phyloP scores from a whole-genome alignment of 2,329 filamentous ascomycete species.

The Lanzia echinophila region DNA sequence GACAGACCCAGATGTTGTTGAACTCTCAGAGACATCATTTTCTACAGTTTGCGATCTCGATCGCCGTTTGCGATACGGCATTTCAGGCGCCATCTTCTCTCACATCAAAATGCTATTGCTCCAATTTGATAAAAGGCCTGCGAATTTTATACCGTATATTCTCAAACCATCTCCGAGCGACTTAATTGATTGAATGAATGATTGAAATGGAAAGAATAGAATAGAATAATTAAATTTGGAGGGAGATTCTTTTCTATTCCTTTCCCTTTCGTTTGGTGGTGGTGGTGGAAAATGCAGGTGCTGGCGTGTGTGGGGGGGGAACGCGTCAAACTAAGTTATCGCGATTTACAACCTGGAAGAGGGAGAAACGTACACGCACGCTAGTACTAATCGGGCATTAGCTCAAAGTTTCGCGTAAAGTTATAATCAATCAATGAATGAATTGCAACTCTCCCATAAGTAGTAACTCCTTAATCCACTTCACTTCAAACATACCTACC shows the following conservation, averaged over 20 bases:
- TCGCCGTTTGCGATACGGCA: conserved; percentile 13
- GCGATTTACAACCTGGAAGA: neutral
- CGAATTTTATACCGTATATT: too few relatives aligned
- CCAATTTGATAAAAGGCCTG: neutral
- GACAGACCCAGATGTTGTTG: conserved; percentile 13
- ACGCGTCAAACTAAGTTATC: neutral
- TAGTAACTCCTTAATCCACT: too few relatives aligned
- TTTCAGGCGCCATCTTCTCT: conserved; percentile 9
- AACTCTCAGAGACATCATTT: conserved; percentile 21
- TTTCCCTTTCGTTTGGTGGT: too few relatives aligned
- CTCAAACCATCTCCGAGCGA: too few relatives aligned
- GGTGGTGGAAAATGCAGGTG: neutral
- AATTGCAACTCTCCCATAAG: too few relatives aligned
- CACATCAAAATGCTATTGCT: neutral
- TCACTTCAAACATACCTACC: too few relatives aligned
- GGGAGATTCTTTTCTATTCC: neutral
- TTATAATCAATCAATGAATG: too few relatives aligned
- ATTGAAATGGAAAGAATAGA: neutral
- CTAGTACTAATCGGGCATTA: neutral
- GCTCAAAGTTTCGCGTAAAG: neutral
- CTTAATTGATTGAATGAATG: too few relatives aligned
- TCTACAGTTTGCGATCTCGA: conserved; percentile 22
- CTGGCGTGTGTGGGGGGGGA: neutral
- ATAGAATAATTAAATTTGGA: neutral
- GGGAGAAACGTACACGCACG: neutral